These are phyloP conservation scores for Cercophora sp. DNA, from an alignment of 495 filamentous ascomycete genomes.

Conservation along the genomic window DNA sequence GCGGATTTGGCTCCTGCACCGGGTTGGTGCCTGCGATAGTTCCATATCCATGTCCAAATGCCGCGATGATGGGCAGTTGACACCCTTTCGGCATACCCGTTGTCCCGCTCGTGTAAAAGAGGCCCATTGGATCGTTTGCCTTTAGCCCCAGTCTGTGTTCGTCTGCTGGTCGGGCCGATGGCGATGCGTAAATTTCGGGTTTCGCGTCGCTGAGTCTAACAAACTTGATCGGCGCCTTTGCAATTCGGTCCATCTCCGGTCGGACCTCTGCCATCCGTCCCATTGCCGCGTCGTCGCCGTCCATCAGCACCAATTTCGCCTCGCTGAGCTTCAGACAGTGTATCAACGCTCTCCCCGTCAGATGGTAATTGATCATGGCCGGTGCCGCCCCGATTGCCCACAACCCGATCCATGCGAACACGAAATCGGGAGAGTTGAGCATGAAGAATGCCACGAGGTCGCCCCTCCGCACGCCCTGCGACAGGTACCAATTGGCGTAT, in stretches of 20 bases:
- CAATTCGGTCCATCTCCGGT: constrained; percentile 43
- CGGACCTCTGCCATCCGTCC: constrained; percentile 53
- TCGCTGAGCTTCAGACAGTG: constrained; percentile 64
- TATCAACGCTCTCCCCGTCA: constrained; percentile 55
- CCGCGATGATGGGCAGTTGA: constrained; percentile 43
- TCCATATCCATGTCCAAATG: constrained; percentile 27
- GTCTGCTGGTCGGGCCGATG: constrained; percentile 47
- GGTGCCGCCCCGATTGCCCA: constrained; percentile 41
- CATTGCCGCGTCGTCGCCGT: constrained; percentile 53
- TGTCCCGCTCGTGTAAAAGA: constrained; percentile 66
- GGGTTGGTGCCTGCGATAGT: constrained; percentile 17
- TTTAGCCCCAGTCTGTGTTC: constrained; percentile 44
- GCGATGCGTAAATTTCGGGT: constrained; percentile 44
- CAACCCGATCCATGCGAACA: constrained; percentile 49
- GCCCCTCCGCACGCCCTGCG: constrained; percentile 56
- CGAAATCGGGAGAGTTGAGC: constrained; percentile 64
- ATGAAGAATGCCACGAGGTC: constrained; percentile 68
- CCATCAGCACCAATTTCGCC: constrained; percentile 58
- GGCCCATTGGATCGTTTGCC: constrained; percentile 49
- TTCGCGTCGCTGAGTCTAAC: constrained; percentile 46
- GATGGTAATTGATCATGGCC: constrained; percentile 57
- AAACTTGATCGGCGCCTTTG: constrained; percentile 43
- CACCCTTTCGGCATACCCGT: constrained; percentile 52
- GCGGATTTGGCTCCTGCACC: constrained; percentile 8
- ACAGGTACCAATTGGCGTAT: constrained; percentile 62